Conservation (phyloP, 192 early-diverging fungal genomes). For the Linnemannia elongata region DNA sequence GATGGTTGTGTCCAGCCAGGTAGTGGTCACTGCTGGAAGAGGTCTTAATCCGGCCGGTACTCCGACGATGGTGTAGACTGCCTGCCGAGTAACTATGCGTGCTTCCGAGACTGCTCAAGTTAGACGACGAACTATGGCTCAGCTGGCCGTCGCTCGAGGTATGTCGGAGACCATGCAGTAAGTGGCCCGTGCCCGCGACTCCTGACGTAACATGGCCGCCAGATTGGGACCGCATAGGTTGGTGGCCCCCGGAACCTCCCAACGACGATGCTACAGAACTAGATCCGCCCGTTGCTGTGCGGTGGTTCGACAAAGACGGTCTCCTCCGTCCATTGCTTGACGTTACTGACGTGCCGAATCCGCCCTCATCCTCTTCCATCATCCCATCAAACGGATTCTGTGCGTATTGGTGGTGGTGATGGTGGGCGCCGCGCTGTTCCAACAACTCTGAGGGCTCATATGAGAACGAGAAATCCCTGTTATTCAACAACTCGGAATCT, state of each 20-base stretch:
- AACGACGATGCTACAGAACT: not conserved
- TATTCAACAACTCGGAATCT: conserved; percentile 51
- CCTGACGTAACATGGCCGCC: not conserved
- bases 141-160: conserved; percentile 37
- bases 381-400: conserved; percentile 27
- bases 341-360: conserved; percentile 19
- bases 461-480: conserved; percentile 49
- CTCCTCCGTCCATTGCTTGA: not conserved
- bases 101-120: conserved; percentile 39
- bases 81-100: conserved; percentile 10
- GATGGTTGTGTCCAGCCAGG: not conserved
- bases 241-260: not conserved
- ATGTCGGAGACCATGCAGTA: conserved; percentile 31
- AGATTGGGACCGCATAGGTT: not conserved
- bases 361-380: conserved; percentile 37
- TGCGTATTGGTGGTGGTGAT: conserved; percentile 14
- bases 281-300: not conserved
- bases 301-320: not conserved
- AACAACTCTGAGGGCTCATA: conserved; percentile 44
- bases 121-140: conserved; percentile 22
- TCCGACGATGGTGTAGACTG: conserved; percentile 35
- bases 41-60: conserved; percentile 32
- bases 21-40: not conserved
- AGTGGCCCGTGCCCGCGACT: not conserved
- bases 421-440: conserved; percentile 20